These are phyloP conservation scores for Xylariaceae sp. DNA, from an alignment of 2,329 filamentous ascomycete genomes.

Conservation along the genomic window DNA sequence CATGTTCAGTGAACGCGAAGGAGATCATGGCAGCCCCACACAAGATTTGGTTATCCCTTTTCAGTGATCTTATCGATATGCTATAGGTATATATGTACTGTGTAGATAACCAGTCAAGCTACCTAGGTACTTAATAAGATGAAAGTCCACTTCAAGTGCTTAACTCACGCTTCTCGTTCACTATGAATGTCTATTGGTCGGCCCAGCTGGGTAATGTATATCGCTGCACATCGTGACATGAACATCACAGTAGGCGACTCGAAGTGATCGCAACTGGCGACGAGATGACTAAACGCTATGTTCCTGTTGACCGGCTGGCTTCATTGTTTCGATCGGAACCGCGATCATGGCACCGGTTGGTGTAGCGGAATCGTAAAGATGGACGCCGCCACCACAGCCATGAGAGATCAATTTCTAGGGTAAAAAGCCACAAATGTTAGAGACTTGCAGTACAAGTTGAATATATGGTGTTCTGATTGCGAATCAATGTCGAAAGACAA, in stretches of 20 bases:
- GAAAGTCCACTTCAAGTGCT: too few species aligned
- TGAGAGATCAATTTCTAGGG: neutral
- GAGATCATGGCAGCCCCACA: slow-evolving; percentile 15
- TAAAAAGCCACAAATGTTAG: slow-evolving; percentile 6
- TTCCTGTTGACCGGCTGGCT: too few species aligned
- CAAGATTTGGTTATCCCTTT: slow-evolving; percentile 1
- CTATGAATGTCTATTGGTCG: too few species aligned
- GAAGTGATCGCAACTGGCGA: too few species aligned
- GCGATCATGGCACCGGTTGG: neutral
- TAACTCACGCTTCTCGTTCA: neutral
- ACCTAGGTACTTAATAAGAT: too few species aligned
- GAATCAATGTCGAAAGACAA: slow-evolving; percentile 1
- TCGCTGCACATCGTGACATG: too few species aligned
- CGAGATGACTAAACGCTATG: too few species aligned
- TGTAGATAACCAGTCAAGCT: neutral
- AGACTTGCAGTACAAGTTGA: slow-evolving; percentile 9
- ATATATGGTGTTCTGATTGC: too few species aligned
- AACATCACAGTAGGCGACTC: too few species aligned
- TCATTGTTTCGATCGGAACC: neutral
- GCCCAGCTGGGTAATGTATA: too few species aligned
- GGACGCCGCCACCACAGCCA: slow-evolving; percentile 6
- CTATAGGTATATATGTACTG: slow-evolving; percentile 16
- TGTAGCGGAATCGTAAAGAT: slow-evolving; percentile 6
- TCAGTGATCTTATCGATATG: slow-evolving; percentile 1
- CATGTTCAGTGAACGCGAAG: slow-evolving; percentile 3